Evolutionary conservation across 176 grass and related monocot species (phyloP).

Genomic region (Paspalum vaginatum): DNA sequence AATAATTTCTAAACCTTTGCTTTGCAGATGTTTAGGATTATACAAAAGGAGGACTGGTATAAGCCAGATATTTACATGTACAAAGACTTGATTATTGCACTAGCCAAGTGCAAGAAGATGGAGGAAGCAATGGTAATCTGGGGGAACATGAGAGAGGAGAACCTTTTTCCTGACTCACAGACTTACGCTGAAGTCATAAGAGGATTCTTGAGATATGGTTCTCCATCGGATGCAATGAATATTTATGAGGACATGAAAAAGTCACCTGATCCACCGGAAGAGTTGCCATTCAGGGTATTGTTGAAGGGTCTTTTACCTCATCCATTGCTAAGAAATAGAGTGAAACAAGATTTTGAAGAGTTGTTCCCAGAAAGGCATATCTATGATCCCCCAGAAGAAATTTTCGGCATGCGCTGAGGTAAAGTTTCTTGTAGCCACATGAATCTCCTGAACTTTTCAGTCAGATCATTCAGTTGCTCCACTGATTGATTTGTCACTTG

Average conservation of each 20-base stretch:
- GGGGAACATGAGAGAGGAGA: conserved; percentile 78
- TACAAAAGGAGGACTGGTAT: conserved; percentile 94
- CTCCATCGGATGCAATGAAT: conserved; percentile 95
- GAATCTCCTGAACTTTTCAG: not conserved
- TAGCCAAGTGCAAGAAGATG: conserved; percentile 95
- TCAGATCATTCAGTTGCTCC: conserved; percentile 9
- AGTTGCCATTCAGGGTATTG: conserved; percentile 89
- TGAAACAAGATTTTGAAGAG: conserved; percentile 98
- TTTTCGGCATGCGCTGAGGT: conserved; percentile 83
- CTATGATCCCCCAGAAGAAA: conserved; percentile 95
- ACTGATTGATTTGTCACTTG: not conserved
- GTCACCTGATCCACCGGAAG: conserved; percentile 82
- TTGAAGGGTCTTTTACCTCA: conserved; percentile 91
- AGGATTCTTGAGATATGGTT: conserved; percentile 88
- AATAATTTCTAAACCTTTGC: conserved; percentile 25
- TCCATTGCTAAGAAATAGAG: conserved; percentile 81
- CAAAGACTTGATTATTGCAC: conserved; percentile 88
- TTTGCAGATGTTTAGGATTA: conserved; percentile 80
- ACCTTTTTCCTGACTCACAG: conserved; percentile 82
- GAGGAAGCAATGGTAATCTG: conserved; percentile 82
- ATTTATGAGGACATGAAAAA: conserved; percentile 93
- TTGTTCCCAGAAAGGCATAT: conserved; percentile 89
- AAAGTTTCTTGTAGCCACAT: not conserved
- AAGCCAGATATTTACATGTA: conserved; percentile 95
- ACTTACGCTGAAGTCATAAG: conserved; percentile 94